phyloP scores from a whole-genome alignment of 2,329 filamentous ascomycete species.

The Aschersonia sp. region DNA sequence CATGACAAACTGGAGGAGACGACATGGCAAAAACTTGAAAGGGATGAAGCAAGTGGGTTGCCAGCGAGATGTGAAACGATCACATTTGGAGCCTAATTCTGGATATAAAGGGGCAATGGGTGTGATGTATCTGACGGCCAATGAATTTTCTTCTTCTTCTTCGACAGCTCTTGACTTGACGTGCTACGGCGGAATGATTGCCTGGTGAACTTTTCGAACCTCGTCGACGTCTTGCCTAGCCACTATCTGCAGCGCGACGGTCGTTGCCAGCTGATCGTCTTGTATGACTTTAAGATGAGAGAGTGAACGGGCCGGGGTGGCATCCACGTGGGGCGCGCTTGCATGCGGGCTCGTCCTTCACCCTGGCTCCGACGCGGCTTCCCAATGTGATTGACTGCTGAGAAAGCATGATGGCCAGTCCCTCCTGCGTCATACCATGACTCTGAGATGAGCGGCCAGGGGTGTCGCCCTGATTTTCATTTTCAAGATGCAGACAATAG shows the following conservation, averaged over 20 bases:
- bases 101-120: neutral
- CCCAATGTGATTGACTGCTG: neutral
- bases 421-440: slow-evolving; percentile 7
- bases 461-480: neutral
- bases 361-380: slow-evolving; percentile 2
- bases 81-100: neutral
- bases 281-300: neutral
- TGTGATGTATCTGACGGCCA: neutral
- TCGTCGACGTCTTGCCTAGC: neutral
- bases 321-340: neutral
- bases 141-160: neutral
- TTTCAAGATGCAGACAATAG: neutral
- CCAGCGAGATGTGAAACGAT: neutral
- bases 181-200: no score
- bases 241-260: no score
- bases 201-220: neutral
- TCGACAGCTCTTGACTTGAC: no score
- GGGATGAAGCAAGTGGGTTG: neutral
- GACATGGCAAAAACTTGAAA: neutral
- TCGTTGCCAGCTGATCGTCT: no score
- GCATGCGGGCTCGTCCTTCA: neutral
- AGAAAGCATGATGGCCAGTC: slow-evolving; percentile 2
- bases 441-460: neutral
- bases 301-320: neutral
- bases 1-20: neutral